Conservation (phyloP, 2,329 filamentous ascomycete species). For the Lojkania enalia region DNA sequence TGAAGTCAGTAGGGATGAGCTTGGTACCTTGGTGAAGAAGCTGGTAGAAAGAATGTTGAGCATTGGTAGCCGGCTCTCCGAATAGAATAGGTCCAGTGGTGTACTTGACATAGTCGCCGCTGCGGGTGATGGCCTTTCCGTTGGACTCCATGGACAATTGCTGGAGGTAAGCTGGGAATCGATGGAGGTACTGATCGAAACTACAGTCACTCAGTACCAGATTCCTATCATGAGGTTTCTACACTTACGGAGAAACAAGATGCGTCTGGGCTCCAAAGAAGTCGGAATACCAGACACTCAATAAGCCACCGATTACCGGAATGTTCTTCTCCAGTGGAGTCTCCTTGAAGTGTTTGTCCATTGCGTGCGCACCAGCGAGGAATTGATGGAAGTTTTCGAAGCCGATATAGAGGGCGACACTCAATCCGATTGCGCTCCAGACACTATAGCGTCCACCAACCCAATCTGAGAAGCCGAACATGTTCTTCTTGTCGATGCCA, state of each 20-base stretch:
- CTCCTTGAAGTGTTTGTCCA: slow-evolving; percentile 97
- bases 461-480: slow-evolving; percentile 99
- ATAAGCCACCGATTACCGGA: slow-evolving; percentile 83
- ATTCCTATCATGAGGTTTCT: neutral
- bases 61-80: slow-evolving; percentile 97
- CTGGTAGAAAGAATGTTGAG: slow-evolving; percentile 99
- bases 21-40: slow-evolving; percentile 98
- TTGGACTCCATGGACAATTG: slow-evolving; percentile 99
- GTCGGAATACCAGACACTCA: slow-evolving; percentile 98
- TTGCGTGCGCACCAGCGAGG: slow-evolving; percentile 89
- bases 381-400: slow-evolving; percentile 98
- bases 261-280: slow-evolving; percentile 99
- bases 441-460: slow-evolving; percentile 98
- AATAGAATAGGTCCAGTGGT: slow-evolving; percentile 95
- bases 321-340: slow-evolving; percentile 94
- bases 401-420: slow-evolving; percentile 91
- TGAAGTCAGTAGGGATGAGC: slow-evolving; percentile 97
- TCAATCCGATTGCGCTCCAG: slow-evolving; percentile 97
- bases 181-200: slow-evolving; percentile 98
- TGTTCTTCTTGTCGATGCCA: slow-evolving; percentile 97
- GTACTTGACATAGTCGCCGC: slow-evolving; percentile 88
- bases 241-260: slow-evolving; percentile 84
- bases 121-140: slow-evolving; percentile 93
- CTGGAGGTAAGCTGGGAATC: slow-evolving; percentile 98
- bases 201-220: slow-evolving; percentile 45